These are phyloP conservation scores for Zasmidium angulare DNA, from an alignment of 2,329 filamentous ascomycete genomes.

Conservation along the genomic window DNA sequence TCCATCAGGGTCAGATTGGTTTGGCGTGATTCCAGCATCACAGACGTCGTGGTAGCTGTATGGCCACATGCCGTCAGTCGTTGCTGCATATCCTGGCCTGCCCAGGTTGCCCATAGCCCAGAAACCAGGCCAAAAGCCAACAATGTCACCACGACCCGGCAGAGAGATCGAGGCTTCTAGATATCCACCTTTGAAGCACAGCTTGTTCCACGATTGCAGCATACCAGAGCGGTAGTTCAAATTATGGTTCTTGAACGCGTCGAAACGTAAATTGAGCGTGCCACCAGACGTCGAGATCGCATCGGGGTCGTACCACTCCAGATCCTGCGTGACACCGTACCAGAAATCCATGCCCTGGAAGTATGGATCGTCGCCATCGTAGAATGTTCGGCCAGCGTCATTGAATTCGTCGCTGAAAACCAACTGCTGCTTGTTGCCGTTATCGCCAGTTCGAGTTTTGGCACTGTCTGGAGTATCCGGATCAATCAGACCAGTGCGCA, in stretches of 20 bases:
- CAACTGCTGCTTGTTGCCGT: slow-evolving; percentile 48
- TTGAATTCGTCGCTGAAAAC: slow-evolving; percentile 62
- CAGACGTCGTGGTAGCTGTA: slow-evolving; percentile 70
- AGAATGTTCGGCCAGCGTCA: slow-evolving; percentile 53
- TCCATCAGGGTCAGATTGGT: slow-evolving; percentile 68
- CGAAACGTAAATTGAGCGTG: slow-evolving; percentile 60
- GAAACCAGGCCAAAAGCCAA: slow-evolving; percentile 73
- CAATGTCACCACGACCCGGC: slow-evolving; percentile 64
- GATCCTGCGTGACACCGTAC: slow-evolving; percentile 54
- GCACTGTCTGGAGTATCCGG: slow-evolving; percentile 51
- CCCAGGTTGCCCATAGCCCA: slow-evolving; percentile 75
- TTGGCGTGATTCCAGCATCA: slow-evolving; percentile 69
- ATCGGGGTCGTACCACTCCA: slow-evolving; percentile 55
- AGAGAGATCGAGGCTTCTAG: slow-evolving; percentile 70
- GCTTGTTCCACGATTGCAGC: slow-evolving; percentile 54
- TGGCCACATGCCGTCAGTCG: slow-evolving; percentile 72
- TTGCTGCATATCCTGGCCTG: slow-evolving; percentile 66
- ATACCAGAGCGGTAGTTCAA: slow-evolving; percentile 52
- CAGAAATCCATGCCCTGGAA: slow-evolving; percentile 55
- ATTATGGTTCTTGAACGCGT: slow-evolving; percentile 64
- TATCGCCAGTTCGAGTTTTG: slow-evolving; percentile 46
- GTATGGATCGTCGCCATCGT: slow-evolving; percentile 58
- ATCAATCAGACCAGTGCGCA: slow-evolving; percentile 56
- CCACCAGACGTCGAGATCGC: slow-evolving; percentile 37
- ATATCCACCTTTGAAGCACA: slow-evolving; percentile 67